These are phyloP conservation scores for Pelagophyceae sp. DNA, from an alignment of 352 stramenopile species.

Conservation along the genomic window DNA sequence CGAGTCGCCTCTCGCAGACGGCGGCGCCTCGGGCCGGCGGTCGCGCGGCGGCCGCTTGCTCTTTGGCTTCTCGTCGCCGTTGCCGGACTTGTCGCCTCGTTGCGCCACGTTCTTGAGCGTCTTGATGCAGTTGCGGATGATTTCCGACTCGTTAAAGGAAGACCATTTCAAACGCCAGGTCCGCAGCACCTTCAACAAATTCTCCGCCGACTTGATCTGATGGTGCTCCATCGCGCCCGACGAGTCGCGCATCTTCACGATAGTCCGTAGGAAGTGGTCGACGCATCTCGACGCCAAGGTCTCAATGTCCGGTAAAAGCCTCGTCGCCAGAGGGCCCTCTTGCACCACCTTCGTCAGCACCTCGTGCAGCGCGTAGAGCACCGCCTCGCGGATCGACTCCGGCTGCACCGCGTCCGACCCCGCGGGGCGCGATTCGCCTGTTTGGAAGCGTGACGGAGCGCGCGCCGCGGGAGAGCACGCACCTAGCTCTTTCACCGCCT, in stretches of 20 bases:
- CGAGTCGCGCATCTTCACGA: neutral
- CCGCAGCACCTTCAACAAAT: neutral
- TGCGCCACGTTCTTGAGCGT: neutral
- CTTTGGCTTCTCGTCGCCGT: neutral
- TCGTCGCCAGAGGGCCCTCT: neutral
- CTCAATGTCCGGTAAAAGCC: neutral
- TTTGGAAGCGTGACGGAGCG: too few species aligned
- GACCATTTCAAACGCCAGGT: neutral
- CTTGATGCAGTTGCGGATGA: neutral
- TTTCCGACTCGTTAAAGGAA: neutral
- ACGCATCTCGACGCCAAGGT: neutral
- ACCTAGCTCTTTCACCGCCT: neutral
- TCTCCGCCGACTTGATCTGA: neutral
- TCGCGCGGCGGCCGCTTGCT: neutral
- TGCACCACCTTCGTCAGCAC: neutral
- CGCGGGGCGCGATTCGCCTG: too few species aligned
- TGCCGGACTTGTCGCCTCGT: neutral
- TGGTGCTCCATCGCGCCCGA: neutral
- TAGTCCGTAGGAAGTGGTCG: neutral
- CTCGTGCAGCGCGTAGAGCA: slow-evolving; percentile 2
- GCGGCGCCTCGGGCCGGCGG: neutral
- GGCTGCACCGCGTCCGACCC: neutral
- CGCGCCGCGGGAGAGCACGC: too few species aligned
- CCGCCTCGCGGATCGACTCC: neutral
- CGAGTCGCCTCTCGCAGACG: neutral